Evolutionary conservation across 768 basidiomycete species (phyloP), one percentile per base, ranked within the genome.

Genomic region (Galerina sulciceps): DNA sequence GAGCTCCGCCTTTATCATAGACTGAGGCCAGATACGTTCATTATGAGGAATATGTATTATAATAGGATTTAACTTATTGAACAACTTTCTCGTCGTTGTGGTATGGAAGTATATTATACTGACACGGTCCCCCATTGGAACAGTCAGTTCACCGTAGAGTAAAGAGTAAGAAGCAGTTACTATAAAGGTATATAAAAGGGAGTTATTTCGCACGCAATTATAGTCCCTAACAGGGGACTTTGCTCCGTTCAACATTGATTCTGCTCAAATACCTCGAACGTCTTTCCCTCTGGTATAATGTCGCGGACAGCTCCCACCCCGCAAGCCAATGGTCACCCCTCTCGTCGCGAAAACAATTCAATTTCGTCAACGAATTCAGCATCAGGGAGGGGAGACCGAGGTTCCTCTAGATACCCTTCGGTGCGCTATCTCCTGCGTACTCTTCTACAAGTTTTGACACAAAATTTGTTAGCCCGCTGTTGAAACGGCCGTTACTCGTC

Each of bases 401-500:
- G 72, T 31, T 31, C 26, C 46, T 67, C 74, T 55, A 76, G 78
- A 59, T 71, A 78, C 45, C 65, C 73, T 52, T 70, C 72, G 69
- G 79, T 80, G 65, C 67, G 75, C 43, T 53, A 43, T 52, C 51
- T 23, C 43, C 34, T 51, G 51, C 23, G 20, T 45, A 42, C 37
- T 43, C 17, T 23, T 53, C 20, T 15, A 18, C 20, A 34, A 42
- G 22, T 2, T 10, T 42, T 66, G 50, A 66, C 40, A 15, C 36
- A 23, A 35, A 37, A 51, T 57, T 20, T 57, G 53, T 15, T 56
- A 91, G 87, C 90, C 89, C 57, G 87, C 87, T 2, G 91, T 96
- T 56, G 96, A 97, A 72, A 90, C 93, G 36, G 88, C 92, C 18
- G 95, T 97, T 35, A 97, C 96, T 17, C 85, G 93, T 50, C 84